phyloP scores from a whole-genome alignment of 306 rosid species.

The Inga oerstediana region DNA sequence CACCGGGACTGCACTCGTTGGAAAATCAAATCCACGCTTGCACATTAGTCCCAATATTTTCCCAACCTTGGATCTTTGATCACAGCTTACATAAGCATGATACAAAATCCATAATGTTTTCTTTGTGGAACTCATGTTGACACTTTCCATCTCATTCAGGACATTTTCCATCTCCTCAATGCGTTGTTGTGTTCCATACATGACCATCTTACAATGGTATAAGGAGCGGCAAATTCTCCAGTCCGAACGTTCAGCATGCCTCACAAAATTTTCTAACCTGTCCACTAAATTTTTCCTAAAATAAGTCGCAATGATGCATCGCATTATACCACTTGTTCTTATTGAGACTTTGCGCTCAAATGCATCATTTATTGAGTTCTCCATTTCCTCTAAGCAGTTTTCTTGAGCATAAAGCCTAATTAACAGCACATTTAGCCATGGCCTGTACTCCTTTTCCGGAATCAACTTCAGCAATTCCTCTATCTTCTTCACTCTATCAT shows the following conservation, averaged over 20 bases:
- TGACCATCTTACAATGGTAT: constrained; percentile 79
- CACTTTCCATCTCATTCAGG: constrained; percentile 61
- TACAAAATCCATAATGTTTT: constrained; percentile 73
- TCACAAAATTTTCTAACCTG: constrained; percentile 57
- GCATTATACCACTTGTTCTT: constrained; percentile 40
- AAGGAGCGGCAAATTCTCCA: constrained; percentile 74
- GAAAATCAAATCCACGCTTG: constrained; percentile 74
- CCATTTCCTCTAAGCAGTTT: constrained; percentile 68
- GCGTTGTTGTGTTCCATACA: constrained; percentile 64
- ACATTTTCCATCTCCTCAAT: constrained; percentile 66
- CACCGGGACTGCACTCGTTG: constrained; percentile 43
- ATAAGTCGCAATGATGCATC: constrained; percentile 58
- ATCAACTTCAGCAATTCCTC: constrained; percentile 55
- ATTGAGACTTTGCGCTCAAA: constrained; percentile 56
- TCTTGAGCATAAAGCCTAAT: constrained; percentile 69
- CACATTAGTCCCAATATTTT: constrained; percentile 69
- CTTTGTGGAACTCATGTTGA: constrained; percentile 38
- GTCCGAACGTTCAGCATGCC: constrained; percentile 61
- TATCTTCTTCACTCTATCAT: constrained; percentile 59
- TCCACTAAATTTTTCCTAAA: constrained; percentile 66
- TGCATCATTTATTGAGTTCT: constrained; percentile 69
- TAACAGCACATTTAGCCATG: constrained; percentile 79
- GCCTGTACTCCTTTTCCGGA: constrained; percentile 63
- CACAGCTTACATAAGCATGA: constrained; percentile 50
- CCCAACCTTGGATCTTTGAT: constrained; percentile 56